Conservation (phyloP, 495 filamentous ascomycete genomes). For the Pseudomonodictys pantanalensis region DNA sequence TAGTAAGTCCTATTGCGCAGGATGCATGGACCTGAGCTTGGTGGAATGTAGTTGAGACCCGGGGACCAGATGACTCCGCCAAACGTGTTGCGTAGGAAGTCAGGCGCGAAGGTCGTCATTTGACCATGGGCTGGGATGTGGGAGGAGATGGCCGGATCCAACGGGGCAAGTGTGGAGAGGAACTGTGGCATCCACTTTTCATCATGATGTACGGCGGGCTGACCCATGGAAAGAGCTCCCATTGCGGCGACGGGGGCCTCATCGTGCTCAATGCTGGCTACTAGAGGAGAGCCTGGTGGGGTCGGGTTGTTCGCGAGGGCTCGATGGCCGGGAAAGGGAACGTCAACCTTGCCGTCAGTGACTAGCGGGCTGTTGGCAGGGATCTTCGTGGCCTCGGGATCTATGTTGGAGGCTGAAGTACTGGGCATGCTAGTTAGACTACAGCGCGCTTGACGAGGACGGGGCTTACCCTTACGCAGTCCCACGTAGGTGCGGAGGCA, state of each 20-base stretch:
- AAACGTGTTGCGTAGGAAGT: constrained; percentile 36
- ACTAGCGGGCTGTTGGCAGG: constrained; percentile 3
- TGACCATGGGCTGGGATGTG: constrained; percentile 11
- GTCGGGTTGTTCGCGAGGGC: neutral
- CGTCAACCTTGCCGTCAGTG: constrained; percentile 12
- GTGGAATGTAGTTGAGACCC: constrained; percentile 36
- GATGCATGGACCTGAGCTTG: constrained; percentile 1
- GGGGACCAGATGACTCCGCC: constrained; percentile 36
- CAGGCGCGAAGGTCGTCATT: constrained; percentile 34
- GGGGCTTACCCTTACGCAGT: too few species aligned
- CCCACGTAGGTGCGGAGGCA: neutral
- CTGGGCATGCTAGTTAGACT: constrained; percentile 5
- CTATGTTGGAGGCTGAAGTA: neutral
- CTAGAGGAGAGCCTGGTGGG: neutral
- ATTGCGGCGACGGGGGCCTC: constrained; percentile 4
- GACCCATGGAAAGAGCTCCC: neutral
- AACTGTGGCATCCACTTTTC: constrained; percentile 14
- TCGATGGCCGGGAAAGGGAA: neutral
- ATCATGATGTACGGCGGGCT: neutral
- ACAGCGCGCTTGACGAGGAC: too few species aligned
- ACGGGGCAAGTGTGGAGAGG: constrained; percentile 1
- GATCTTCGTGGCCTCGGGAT: neutral
- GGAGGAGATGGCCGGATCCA: neutral
- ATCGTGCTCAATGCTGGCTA: neutral
- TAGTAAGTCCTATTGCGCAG: constrained; percentile 34